Percentiles rank a stretch among this genome's conserved stretches.
Conservation (phyloP, 345 rosid species). For the Acer saccharum region DNA sequence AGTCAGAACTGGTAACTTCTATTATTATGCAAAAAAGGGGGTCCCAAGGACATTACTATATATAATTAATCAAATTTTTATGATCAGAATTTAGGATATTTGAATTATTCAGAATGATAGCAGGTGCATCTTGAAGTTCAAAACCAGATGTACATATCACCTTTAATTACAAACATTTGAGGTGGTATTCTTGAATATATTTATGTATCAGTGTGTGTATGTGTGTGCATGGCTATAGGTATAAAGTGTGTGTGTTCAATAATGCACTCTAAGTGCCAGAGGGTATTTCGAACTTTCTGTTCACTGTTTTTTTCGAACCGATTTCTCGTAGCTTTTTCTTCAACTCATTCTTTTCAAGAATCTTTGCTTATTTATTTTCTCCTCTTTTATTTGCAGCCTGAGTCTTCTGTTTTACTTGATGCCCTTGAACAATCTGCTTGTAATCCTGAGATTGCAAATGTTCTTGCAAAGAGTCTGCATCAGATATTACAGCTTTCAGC, state of each 20-base stretch:
- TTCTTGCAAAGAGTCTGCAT: constrained; percentile 71
- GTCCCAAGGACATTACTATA: background rate
- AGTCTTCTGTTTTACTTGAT: constrained; percentile 72
- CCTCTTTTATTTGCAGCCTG: constrained; percentile 63
- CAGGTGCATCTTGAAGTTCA: background rate
- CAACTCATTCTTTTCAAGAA: background rate
- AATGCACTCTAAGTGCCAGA: background rate
- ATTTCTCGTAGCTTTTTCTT: background rate
- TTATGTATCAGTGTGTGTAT: background rate
- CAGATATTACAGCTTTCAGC: constrained; percentile 63
- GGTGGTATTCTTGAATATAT: background rate
- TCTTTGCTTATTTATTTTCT: constrained; percentile 12
- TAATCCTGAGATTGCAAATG: constrained; percentile 59
- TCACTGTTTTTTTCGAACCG: background rate
- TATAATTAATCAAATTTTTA: background rate
- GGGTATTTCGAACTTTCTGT: background rate
- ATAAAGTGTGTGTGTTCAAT: background rate
- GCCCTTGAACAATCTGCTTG: constrained; percentile 86
- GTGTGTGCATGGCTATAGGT: background rate
- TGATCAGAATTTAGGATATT: background rate
- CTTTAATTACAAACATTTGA: background rate
- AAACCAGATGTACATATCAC: background rate
- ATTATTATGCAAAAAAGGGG: background rate
- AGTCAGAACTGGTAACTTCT: background rate
- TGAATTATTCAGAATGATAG: constrained; percentile 6